These are phyloP conservation scores for Harrya chromipes DNA, from an alignment of 768 basidiomycete species.

Conservation along the genomic window DNA sequence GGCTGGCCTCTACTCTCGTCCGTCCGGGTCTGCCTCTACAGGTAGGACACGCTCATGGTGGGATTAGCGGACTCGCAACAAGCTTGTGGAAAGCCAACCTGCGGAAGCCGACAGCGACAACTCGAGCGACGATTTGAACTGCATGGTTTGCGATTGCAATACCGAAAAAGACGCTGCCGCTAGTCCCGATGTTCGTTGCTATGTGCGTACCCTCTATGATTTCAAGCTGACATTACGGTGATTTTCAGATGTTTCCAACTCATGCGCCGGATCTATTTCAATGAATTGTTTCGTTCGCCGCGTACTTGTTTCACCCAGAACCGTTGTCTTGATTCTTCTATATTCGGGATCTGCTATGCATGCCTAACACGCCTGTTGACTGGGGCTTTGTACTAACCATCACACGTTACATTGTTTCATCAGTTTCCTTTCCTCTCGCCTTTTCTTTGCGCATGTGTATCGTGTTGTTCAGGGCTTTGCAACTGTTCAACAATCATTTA, in stretches of 20 bases:
- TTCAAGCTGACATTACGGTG: not conserved
- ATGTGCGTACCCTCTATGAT: slow-evolving; percentile 2
- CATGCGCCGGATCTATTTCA: not conserved
- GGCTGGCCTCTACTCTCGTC: slow-evolving; percentile 5
- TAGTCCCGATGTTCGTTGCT: not conserved
- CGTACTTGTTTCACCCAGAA: not conserved
- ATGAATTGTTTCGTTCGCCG: not conserved
- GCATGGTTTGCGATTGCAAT: too few species aligned
- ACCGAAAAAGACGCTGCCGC: too few species aligned
- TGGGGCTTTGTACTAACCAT: slow-evolving; percentile 13
- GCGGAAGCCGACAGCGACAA: not conserved
- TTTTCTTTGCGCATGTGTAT: too few species aligned
- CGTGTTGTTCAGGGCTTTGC: too few species aligned
- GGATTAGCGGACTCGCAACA: slow-evolving; percentile 8
- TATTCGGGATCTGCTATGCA: not conserved
- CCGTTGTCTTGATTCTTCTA: not conserved
- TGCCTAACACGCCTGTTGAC: slow-evolving; percentile 1
- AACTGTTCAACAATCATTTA: too few species aligned
- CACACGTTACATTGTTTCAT: too few species aligned
- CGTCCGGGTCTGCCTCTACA: slow-evolving; percentile 16
- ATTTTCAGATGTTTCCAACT: not conserved
- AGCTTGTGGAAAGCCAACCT: too few species aligned
- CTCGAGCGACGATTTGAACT: not conserved
- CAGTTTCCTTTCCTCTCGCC: too few species aligned
- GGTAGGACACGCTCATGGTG: slow-evolving; percentile 20